Percentiles rank a stretch among this genome's conserved stretches.
These are phyloP conservation scores for Leccinum subgranulosum DNA, from an alignment of 768 basidiomycete genomes.

Conservation along the genomic window DNA sequence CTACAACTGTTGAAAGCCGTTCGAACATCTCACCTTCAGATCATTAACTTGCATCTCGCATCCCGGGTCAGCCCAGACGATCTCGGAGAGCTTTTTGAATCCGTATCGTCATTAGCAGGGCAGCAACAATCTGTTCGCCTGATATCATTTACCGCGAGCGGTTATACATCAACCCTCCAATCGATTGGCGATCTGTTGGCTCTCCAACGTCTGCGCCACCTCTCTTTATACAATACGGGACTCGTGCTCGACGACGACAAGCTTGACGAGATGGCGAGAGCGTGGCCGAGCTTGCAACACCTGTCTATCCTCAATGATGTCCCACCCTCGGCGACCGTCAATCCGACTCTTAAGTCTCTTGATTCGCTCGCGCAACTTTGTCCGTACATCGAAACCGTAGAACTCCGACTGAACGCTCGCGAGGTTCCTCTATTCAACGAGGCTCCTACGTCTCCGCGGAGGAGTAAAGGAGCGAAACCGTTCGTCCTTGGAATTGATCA, in stretches of 20 bases:
- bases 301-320: constrained; percentile 14
- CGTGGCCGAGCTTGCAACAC: constrained; percentile 20
- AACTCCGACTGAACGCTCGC: constrained; percentile 18
- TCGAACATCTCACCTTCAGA: constrained; percentile 8
- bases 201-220: constrained; percentile 11
- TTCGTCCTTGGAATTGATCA: constrained; percentile 9
- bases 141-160: constrained; percentile 7
- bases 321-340: constrained; percentile 2
- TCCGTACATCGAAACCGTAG: constrained; percentile 15
- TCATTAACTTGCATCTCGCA: constrained; percentile 16
- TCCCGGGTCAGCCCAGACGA: constrained; percentile 7
- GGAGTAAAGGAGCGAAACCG: constrained; percentile 4
- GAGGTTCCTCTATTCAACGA: constrained; percentile 6
- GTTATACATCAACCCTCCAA: constrained; percentile 11
- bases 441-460: neutral
- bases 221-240: constrained; percentile 10
- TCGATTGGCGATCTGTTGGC: constrained; percentile 9
- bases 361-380: constrained; percentile 11
- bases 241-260: constrained; percentile 12
- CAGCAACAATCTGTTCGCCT: constrained; percentile 4
- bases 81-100: constrained; percentile 5
- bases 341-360: constrained; percentile 12
- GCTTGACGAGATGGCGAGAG: constrained; percentile 15
- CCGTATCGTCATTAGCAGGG: constrained; percentile 5
- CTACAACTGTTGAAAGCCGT: constrained; percentile 6